Conservation (phyloP, 306 rosid genomes). For the Arachis stenosperma region DNA sequence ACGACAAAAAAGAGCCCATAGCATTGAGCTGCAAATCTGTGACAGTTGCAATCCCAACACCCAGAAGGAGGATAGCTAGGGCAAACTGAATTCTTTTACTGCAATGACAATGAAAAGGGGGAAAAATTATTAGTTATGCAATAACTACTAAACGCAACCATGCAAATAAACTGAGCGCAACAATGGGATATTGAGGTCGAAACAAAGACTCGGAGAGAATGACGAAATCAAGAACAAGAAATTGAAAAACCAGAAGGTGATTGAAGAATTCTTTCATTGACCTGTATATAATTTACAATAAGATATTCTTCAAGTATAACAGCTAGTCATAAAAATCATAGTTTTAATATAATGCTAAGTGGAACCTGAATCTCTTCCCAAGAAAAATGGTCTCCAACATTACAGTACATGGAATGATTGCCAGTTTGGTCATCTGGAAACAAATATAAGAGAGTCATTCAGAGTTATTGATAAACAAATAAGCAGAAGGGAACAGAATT, state of each 20-base stretch:
- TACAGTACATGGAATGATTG: constrained; percentile 98
- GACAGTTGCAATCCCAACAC: constrained; percentile 95
- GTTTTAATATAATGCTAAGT: constrained; percentile 30
- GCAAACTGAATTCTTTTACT: constrained; percentile 86
- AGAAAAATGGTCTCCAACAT: constrained; percentile 94
- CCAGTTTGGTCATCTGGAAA: constrained; percentile 95
- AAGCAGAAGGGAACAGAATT: constrained; percentile 25
- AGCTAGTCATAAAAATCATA: constrained; percentile 24
- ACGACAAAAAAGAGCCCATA: constrained; percentile 78
- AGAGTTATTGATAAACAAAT: constrained; percentile 34
- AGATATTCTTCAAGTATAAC: constrained; percentile 21
- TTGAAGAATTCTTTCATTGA: constrained; percentile 17
- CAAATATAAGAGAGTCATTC: constrained; percentile 39
- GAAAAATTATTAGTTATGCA: constrained; percentile 29
- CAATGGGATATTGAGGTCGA: constrained; percentile 19
- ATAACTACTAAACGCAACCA: constrained; percentile 18
- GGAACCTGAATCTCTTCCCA: constrained; percentile 87
- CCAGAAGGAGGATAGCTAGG: constrained; percentile 74
- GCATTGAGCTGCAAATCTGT: constrained; percentile 94
- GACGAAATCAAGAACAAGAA: not conserved
- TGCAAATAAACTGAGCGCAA: constrained; percentile 4
- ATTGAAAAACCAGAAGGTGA: not conserved
- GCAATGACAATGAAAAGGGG: constrained; percentile 48
- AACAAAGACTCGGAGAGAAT: not conserved
- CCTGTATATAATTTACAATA: constrained; percentile 1